Percentiles rank a stretch among this genome's conserved stretches.
Evolutionary conservation across 352 stramenopile species (phyloP).

Genomic region (Phytophthora pseudosyringae): DNA sequence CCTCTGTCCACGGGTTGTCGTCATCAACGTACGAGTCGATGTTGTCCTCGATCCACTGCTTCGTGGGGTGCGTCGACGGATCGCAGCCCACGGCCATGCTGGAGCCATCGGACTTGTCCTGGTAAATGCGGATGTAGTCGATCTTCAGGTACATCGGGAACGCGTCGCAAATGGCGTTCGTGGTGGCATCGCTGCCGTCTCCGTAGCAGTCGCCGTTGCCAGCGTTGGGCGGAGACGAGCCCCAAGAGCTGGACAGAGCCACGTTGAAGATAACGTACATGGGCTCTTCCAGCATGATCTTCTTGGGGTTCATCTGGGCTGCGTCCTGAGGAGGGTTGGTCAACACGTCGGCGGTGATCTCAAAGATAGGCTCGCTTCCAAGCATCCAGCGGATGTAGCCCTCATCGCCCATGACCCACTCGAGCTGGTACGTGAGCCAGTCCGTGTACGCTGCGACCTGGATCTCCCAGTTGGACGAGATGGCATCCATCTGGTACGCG

Average conservation of each 20-base stretch:
- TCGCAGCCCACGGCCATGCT: constrained; percentile 62
- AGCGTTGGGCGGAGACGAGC: constrained; percentile 52
- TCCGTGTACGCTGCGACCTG: constrained; percentile 81
- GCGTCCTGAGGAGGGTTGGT: constrained; percentile 55
- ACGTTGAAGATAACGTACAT: constrained; percentile 95
- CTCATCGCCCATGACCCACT: constrained; percentile 64
- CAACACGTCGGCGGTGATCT: constrained; percentile 77
- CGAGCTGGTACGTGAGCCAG: constrained; percentile 75
- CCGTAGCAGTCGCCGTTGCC: constrained; percentile 50
- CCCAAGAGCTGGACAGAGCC: constrained; percentile 91
- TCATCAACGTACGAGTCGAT: constrained; percentile 71
- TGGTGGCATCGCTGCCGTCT: constrained; percentile 32
- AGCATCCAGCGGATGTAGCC: constrained; percentile 84
- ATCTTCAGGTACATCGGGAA: constrained; percentile 78
- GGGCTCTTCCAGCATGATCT: constrained; percentile 84
- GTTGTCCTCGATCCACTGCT: constrained; percentile 69
- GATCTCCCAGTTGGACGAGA: constrained; percentile 92
- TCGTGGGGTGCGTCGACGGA: constrained; percentile 59
- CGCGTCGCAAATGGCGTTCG: constrained; percentile 59
- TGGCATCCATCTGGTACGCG: constrained; percentile 92
- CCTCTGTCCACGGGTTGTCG: constrained; percentile 59
- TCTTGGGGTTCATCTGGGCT: constrained; percentile 48
- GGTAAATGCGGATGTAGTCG: constrained; percentile 68
- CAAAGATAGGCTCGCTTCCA: constrained; percentile 86
- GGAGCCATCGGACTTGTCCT: constrained; percentile 45